Evolutionary conservation across 164 flowering plant species (phyloP), one percentile per base, ranked within the genome.

Genomic region (Berberis vulgaris): DNA sequence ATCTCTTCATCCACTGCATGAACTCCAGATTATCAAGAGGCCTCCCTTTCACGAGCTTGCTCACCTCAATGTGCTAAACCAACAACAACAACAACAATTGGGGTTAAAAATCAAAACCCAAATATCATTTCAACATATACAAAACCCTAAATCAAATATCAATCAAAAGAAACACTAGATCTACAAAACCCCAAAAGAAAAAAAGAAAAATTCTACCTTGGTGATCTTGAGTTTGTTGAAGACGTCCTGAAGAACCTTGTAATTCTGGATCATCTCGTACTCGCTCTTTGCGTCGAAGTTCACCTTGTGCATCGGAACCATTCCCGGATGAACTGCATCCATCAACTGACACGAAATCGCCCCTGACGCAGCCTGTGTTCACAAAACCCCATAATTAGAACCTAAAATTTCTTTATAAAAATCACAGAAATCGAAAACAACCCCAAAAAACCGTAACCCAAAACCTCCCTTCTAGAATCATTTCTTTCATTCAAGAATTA

Each of bases 1-100:
- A 95, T 54, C 82, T 78, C 75, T 95, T 95, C 99, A 91, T 82
- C 99, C 99, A 95, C 66, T 95, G 99, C 94, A 95, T 88, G 69
- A 95, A 88, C 77, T 91, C 97, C 84, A 95, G 74, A 69, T 95
- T 95, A 73, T 95, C 99, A 61, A 95, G 85, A 5, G 97, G 97
- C 71, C 99, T 84, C 62, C 96, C 92, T 68, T 95, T 95, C 60
- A 86, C 82, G 3, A 95, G 81, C 78, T 88, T 95, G 82, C 57
- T 91, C 71, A 95, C 99, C 73, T 95, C 99, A 1, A 95, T 88
- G 64, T 95, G 89, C 99, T 95, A 65, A 11, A 40, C 40, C 13
- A 43, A 39, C 41, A 9, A 56, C 8, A 57, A 41, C 7, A 49
- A 58, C 54, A 41, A 50, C 38, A 57, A 6, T 3, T 45, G 38